phyloP scores from a whole-genome alignment of 192 early-diverging fungal species.

The Backusella australiensis region DNA sequence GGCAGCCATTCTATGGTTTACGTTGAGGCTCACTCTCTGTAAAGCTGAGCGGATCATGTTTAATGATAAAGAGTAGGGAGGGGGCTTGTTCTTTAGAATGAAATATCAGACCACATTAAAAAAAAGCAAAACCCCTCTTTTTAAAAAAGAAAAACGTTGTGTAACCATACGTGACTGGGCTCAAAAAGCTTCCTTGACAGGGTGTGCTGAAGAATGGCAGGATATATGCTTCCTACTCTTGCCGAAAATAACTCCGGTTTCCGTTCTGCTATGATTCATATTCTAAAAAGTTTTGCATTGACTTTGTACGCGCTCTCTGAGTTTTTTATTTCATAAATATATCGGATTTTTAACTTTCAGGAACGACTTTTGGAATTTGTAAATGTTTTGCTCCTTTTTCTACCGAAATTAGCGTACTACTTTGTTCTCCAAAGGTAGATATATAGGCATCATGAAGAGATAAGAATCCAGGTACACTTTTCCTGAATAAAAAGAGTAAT shows the following conservation, averaged over 20 bases:
- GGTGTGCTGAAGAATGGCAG: not conserved
- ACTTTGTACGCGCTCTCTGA: not conserved
- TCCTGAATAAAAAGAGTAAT: too few relatives aligned
- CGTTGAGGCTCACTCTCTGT: not conserved
- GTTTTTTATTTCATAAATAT: not conserved
- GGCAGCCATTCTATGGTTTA: not conserved
- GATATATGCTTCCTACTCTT: not conserved
- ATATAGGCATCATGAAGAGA: too few relatives aligned
- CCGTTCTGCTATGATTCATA: not conserved
- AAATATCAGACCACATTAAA: constrained; percentile 12
- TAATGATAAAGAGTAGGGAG: not conserved
- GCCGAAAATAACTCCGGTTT: not conserved
- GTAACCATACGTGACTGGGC: not conserved
- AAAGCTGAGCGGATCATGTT: constrained; percentile 12
- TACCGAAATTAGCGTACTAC: too few relatives aligned
- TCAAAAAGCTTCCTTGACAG: not conserved
- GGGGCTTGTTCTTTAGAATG: not conserved
- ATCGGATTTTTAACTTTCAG: not conserved
- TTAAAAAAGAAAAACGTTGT: not conserved
- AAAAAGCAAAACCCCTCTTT: not conserved
- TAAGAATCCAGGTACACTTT: too few relatives aligned
- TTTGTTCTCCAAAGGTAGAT: not conserved
- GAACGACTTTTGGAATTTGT: not conserved
- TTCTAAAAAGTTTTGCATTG: not conserved
- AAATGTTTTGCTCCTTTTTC: not conserved